Conservation (phyloP, 1,284 basidiomycete genomes). For the Trametes polyzona region DNA sequence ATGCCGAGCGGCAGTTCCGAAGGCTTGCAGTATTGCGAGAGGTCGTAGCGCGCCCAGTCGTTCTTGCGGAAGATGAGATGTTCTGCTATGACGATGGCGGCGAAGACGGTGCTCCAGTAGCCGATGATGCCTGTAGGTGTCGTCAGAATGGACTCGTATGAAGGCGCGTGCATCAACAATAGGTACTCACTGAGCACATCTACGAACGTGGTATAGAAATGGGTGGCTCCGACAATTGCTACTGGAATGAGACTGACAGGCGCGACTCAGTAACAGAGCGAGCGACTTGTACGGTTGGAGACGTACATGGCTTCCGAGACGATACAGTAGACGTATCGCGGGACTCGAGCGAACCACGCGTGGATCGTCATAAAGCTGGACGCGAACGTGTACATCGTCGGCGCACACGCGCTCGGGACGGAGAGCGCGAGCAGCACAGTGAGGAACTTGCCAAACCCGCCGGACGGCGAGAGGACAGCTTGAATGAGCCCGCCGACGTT, state of each 20-base stretch:
- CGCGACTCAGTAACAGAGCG: constrained; percentile 17
- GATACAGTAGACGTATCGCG: constrained; percentile 74
- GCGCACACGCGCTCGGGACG: constrained; percentile 62
- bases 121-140: constrained; percentile 52
- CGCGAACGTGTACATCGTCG: constrained; percentile 80
- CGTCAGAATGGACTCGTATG: neutral
- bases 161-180: neutral
- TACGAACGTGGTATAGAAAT: constrained; percentile 60
- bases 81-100: constrained; percentile 57
- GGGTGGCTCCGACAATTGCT: constrained; percentile 60
- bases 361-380: constrained; percentile 73
- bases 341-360: constrained; percentile 58
- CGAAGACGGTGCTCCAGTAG: constrained; percentile 62
- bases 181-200: constrained; percentile 54
- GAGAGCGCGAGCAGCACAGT: constrained; percentile 60
- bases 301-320: constrained; percentile 72
- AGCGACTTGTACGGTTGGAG: constrained; percentile 6
- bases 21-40: constrained; percentile 46
- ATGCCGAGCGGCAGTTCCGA: constrained; percentile 46
- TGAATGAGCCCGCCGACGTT: constrained; percentile 55
- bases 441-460: constrained; percentile 62
- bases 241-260: constrained; percentile 56
- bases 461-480: constrained; percentile 47
- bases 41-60: constrained; percentile 39
- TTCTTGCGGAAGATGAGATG: constrained; percentile 58